phyloP scores from a whole-genome alignment of 495 filamentous ascomycete genomes.

The Sordaria brevicollis region DNA sequence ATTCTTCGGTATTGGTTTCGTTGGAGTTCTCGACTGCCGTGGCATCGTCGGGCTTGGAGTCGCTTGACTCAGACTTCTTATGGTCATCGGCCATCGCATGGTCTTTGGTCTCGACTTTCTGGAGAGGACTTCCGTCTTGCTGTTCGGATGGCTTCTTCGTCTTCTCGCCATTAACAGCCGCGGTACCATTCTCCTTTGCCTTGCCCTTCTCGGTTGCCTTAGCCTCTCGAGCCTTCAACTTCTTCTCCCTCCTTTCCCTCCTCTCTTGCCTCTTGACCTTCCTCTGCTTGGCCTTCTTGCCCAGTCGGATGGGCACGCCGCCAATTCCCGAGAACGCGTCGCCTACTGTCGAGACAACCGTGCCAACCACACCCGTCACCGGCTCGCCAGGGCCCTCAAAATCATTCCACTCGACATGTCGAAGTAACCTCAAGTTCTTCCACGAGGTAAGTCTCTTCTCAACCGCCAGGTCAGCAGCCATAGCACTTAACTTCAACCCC shows the following conservation, averaged over 20 bases:
- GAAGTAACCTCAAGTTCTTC: constrained; percentile 52
- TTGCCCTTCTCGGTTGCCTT: neutral
- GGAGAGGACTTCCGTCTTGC: neutral
- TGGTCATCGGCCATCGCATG: neutral
- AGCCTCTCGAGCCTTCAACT: constrained; percentile 18
- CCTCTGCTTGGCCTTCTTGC: constrained; percentile 39
- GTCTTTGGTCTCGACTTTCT: neutral
- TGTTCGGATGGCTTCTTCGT: neutral
- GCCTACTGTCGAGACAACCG: constrained; percentile 42
- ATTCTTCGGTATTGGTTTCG: neutral
- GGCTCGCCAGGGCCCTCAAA: constrained; percentile 71
- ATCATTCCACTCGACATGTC: constrained; percentile 70
- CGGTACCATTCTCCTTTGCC: neutral
- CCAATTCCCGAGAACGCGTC: constrained; percentile 48
- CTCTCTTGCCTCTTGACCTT: constrained; percentile 32
- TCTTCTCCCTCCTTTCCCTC: constrained; percentile 31
- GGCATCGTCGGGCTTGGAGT: neutral
- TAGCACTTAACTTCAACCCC: constrained; percentile 45
- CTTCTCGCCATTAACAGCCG: neutral
- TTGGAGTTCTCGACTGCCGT: neutral
- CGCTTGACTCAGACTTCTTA: neutral
- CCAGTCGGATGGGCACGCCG: constrained; percentile 46
- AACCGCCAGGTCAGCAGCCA: constrained; percentile 57
- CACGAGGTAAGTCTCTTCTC: constrained; percentile 47
- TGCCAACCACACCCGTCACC: constrained; percentile 51